Evolutionary conservation across 768 basidiomycete species (phyloP), one percentile per base, ranked within the genome.

Genomic region (Tylopilus intermedius): DNA sequence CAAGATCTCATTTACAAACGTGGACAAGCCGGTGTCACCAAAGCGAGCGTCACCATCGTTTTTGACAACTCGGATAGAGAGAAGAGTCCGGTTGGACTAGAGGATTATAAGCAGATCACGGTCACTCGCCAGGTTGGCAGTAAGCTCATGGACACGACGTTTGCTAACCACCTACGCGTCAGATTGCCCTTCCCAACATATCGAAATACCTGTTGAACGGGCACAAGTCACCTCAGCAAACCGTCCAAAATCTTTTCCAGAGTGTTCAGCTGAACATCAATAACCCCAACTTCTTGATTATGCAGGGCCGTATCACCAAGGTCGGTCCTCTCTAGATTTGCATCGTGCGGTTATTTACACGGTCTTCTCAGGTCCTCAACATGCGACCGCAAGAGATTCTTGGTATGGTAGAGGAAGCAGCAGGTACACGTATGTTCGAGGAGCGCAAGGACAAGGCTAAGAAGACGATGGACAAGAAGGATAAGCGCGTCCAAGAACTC

Each of bases 271-370:
- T 99, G 58, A 98, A 98, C 67, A 98, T 99, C 79, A 99, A 98
- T 73, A 97, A 97, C 70, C 96, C 96, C 41, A 98, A 98, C 68
- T 98, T 98, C 74, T 79, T 99, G 53, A 97, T 98, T 68, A 98
- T 98, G 95, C 96, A 99, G 71, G 95, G 96, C 27, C 90, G 94
- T 46, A 99, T 99, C 67, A 99, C 96, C 10, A 99, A 98, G 75
- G 94, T 89, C 30, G 38, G 70, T 60, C 24, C 21, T 9, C 38
- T 45, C 39, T 43, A 11, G 8, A 49, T 49, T 44, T 10, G 35
- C 13, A 14, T 21, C 35, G 8, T 22, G 9, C 15, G 37, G 15
- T 48, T 57, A 21, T 44, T 15, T 29, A 37, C 47, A 18, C 39
- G 15, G 27, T 18, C 37, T 7, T 35, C 49, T 26, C 29, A 56